Conservation (phyloP, 2,329 filamentous ascomycete genomes). For the Biscogniauxia mediterranea region DNA sequence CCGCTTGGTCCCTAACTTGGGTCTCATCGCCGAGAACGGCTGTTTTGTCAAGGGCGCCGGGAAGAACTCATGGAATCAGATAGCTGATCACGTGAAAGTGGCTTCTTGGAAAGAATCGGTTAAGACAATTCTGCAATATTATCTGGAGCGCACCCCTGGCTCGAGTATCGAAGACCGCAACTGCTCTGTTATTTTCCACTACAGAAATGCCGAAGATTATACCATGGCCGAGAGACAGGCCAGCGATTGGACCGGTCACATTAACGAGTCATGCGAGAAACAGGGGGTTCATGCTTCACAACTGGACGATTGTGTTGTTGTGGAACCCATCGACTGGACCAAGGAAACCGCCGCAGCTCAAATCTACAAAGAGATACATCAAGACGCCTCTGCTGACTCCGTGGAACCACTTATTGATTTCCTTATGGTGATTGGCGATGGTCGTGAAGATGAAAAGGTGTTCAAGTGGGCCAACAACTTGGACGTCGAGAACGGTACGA, state of each 20-base stretch:
- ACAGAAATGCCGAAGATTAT: conserved; percentile 76
- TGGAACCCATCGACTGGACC: conserved; percentile 83
- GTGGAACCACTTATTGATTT: conserved; percentile 66
- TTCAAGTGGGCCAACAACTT: conserved; percentile 92
- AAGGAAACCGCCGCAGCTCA: conserved; percentile 80
- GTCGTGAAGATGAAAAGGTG: conserved; percentile 88
- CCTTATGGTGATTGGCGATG: conserved; percentile 84
- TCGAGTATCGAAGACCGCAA: conserved; percentile 88
- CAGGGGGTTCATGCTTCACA: conserved; percentile 83
- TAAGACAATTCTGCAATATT: conserved; percentile 80
- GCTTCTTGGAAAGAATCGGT: conserved; percentile 81
- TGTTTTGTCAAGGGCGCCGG: conserved; percentile 79
- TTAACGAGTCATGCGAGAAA: conserved; percentile 87
- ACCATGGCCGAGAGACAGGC: conserved; percentile 75
- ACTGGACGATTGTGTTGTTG: conserved; percentile 74
- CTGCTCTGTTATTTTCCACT: conserved; percentile 88
- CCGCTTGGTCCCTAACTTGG: conserved; percentile 76
- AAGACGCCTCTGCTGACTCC: conserved; percentile 30
- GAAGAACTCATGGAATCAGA: conserved; percentile 69
- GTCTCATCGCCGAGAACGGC: conserved; percentile 91
- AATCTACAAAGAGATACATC: conserved; percentile 62
- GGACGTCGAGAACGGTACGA: conserved; percentile 54
- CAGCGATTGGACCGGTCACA: conserved; percentile 87
- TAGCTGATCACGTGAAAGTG: conserved; percentile 70
- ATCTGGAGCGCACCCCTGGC: conserved; percentile 83